phyloP scores from a whole-genome alignment of 805 yeast genomes.

The Candida insectalens region DNA sequence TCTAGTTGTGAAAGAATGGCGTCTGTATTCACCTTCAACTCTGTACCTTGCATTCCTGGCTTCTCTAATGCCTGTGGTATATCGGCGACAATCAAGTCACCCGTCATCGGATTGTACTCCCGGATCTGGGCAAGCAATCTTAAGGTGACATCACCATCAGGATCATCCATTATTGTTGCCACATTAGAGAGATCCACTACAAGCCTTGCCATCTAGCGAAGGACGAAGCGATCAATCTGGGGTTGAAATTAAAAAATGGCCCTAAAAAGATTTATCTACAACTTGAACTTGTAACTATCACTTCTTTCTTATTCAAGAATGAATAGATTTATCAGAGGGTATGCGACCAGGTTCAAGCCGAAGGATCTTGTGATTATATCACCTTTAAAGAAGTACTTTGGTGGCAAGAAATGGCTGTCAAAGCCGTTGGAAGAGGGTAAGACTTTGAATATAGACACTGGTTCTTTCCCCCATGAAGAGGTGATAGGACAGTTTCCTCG shows the following conservation, averaged over 20 bases:
- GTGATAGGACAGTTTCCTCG: conserved; percentile 30
- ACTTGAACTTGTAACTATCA: too few relatives aligned
- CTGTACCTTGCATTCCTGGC: neutral
- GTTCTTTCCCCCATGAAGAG: conserved; percentile 26
- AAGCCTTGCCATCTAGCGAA: too few relatives aligned
- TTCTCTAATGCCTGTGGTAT: conserved; percentile 6
- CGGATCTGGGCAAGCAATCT: conserved; percentile 16
- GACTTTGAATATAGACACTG: conserved; percentile 15
- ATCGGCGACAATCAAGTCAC: conserved; percentile 6
- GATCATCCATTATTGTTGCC: too few relatives aligned
- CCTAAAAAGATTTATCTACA: too few relatives aligned
- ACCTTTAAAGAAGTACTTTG: conserved; percentile 17
- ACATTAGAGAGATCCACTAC: too few relatives aligned
- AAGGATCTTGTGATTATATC: conserved; percentile 25
- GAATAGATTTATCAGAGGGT: conserved; percentile 4
- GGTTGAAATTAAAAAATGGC: too few relatives aligned
- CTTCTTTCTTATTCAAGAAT: too few relatives aligned
- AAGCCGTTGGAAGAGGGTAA: conserved; percentile 18
- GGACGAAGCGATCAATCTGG: too few relatives aligned
- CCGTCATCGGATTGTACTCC: conserved; percentile 10
- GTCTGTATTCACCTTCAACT: conserved; percentile 7
- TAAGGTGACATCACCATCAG: too few relatives aligned
- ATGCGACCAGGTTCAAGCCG: conserved; percentile 14
- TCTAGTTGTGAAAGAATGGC: conserved; percentile 5
- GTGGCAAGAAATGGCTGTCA: conserved; percentile 19